phyloP scores from a whole-genome alignment of 371 early-diverging fungal species.

The Mucor sp. region DNA sequence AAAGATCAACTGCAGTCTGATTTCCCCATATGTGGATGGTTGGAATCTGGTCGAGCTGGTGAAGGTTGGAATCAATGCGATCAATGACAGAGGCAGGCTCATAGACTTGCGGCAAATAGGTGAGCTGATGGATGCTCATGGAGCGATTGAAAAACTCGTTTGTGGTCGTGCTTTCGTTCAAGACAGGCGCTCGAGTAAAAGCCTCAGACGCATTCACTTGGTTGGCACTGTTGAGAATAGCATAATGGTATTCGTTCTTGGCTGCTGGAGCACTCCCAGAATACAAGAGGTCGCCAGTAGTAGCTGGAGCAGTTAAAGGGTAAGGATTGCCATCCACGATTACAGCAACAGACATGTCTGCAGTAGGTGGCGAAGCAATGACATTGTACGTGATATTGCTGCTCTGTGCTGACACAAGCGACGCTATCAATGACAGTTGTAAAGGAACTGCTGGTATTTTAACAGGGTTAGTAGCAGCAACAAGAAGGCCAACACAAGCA shows the following conservation, averaged over 20 bases:
- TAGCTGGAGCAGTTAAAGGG: not conserved
- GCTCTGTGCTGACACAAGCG: not conserved
- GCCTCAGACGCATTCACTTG: slow-evolving; percentile 13
- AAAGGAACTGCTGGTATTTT: not conserved
- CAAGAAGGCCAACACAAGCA: not conserved
- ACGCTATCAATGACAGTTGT: not conserved
- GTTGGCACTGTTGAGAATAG: not conserved
- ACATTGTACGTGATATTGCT: slow-evolving; percentile 18
- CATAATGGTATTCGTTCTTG: slow-evolving; percentile 15
- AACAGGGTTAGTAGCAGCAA: not conserved
- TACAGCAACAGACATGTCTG: slow-evolving; percentile 10
- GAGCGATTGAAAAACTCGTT: slow-evolving; percentile 29
- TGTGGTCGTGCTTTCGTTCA: slow-evolving; percentile 1
- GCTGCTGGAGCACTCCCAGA: slow-evolving; percentile 24
- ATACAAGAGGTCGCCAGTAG: not conserved
- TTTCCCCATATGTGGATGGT: slow-evolving; percentile 18
- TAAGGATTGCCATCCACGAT: slow-evolving; percentile 10
- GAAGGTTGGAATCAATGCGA: slow-evolving; percentile 16
- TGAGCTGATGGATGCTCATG: not conserved
- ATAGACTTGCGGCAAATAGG: slow-evolving; percentile 8
- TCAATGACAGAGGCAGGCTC: slow-evolving; percentile 4
- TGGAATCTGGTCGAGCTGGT: slow-evolving; percentile 10
- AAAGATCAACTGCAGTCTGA: slow-evolving; percentile 6
- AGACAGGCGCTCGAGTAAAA: slow-evolving; percentile 13
- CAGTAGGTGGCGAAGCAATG: not conserved